phyloP scores from a whole-genome alignment of 345 rosid species.

The Eucalyptus sp. region DNA sequence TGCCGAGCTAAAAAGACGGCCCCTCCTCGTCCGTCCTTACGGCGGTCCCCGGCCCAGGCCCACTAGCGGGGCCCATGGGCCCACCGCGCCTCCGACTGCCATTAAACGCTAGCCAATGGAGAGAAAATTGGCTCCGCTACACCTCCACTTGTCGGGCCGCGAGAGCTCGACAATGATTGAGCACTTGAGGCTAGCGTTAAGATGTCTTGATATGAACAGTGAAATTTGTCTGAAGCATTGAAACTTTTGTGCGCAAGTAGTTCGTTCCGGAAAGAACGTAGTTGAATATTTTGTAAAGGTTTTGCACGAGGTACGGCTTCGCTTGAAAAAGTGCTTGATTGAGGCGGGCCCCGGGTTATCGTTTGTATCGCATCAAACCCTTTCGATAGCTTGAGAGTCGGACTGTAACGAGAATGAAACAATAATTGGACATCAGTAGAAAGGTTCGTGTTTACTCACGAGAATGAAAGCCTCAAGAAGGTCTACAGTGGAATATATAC shows the following conservation, averaged over 20 bases:
- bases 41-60: not conserved
- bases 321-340: not conserved
- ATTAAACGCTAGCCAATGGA: not conserved
- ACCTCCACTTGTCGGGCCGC: not conserved
- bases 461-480: no score
- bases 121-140: not conserved
- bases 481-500: no score
- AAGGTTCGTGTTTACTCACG: no score
- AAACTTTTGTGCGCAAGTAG: not conserved
- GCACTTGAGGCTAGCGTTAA: not conserved
- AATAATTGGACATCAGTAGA: not conserved
- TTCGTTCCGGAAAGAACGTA: not conserved
- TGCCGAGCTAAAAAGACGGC: not conserved
- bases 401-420: not conserved
- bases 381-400: not conserved
- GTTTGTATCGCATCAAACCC: not conserved
- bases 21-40: rapidly evolving
- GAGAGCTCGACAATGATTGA: not conserved
- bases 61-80: not conserved
- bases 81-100: not conserved
- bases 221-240: not conserved
- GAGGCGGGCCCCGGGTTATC: not conserved
- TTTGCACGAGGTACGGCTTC: not conserved
- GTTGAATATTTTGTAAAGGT: not conserved
- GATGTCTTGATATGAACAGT: not conserved